Conservation (phyloP, 192 early-diverging fungal species). For the Coemansia sp. region DNA sequence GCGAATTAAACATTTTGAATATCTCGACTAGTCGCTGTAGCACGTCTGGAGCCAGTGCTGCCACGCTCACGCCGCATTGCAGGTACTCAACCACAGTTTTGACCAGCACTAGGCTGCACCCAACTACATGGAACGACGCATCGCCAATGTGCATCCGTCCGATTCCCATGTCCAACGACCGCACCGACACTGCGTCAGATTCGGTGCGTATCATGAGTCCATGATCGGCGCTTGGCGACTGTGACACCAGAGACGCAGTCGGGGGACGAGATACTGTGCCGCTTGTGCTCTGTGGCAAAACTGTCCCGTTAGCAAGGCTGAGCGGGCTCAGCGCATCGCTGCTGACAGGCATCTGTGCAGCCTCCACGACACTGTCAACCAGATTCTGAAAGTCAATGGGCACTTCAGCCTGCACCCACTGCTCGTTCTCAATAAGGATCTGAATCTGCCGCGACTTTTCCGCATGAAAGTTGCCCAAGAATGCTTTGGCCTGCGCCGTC, state of each 20-base stretch:
- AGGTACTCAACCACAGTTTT: slow-evolving; percentile 93
- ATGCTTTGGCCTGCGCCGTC: slow-evolving; percentile 89
- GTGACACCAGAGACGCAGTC: not conserved
- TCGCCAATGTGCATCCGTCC: slow-evolving; percentile 75
- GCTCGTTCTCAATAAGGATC: slow-evolving; percentile 91
- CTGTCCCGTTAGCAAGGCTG: not conserved
- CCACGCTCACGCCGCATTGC: slow-evolving; percentile 78
- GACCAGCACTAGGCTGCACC: slow-evolving; percentile 82
- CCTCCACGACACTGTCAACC: slow-evolving; percentile 67
- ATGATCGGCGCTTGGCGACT: not conserved
- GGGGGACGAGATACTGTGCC: not conserved
- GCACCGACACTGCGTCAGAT: slow-evolving; percentile 40
- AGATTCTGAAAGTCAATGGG: slow-evolving; percentile 91
- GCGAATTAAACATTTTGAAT: slow-evolving; percentile 86
- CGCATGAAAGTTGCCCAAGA: slow-evolving; percentile 90
- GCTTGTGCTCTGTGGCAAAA: not conserved
- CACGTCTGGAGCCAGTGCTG: slow-evolving; percentile 76
- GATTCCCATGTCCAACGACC: slow-evolving; percentile 50
- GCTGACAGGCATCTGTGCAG: slow-evolving; percentile 19
- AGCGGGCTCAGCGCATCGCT: slow-evolving; percentile 4
- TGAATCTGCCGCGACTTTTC: slow-evolving; percentile 86
- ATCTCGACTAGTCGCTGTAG: slow-evolving; percentile 87
- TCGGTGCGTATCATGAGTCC: slow-evolving; percentile 16
- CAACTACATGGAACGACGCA: slow-evolving; percentile 83
- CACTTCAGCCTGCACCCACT: slow-evolving; percentile 93